A percentile compares a stretch with the other conserved stretches of the same genome.
Evolutionary conservation across 1,284 basidiomycete genomes (phyloP).

Genomic region (Puccinia hordei): DNA sequence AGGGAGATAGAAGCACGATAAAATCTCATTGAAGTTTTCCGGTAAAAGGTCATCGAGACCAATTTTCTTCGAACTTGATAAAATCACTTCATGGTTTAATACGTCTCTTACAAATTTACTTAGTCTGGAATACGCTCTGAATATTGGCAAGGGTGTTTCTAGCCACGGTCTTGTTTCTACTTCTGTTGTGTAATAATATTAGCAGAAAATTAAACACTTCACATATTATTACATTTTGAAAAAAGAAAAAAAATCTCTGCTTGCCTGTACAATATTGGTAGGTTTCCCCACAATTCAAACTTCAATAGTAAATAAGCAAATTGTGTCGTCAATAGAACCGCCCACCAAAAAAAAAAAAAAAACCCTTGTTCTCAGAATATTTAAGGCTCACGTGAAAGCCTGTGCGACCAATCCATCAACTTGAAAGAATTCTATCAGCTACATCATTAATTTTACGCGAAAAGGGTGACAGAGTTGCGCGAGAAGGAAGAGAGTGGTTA

Average conservation of each 20-base stretch:
- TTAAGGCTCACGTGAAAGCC: slow-evolving; percentile 34
- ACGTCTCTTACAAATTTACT: slow-evolving; percentile 3
- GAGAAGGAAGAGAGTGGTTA: background rate
- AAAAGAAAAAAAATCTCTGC: background rate
- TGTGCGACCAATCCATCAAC: slow-evolving; percentile 33
- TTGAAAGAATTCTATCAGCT: background rate
- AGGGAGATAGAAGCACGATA: slow-evolving; percentile 43
- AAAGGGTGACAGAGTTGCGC: background rate
- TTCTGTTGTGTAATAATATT: too few relatives aligned
- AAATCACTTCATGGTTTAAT: background rate
- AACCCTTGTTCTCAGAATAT: background rate
- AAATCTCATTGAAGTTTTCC: slow-evolving; percentile 39
- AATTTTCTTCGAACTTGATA: background rate
- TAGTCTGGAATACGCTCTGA: slow-evolving; percentile 2
- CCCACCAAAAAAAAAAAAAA: too few relatives aligned
- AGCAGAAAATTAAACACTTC: slow-evolving; percentile 3
- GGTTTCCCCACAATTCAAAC: slow-evolving; percentile 35
- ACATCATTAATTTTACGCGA: too few relatives aligned
- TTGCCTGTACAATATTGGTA: slow-evolving; percentile 47
- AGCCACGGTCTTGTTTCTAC: slow-evolving; percentile 38
- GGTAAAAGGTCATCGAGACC: background rate
- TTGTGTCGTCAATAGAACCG: background rate
- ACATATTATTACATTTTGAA: background rate
- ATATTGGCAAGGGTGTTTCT: background rate
- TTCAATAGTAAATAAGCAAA: background rate